Conservation (phyloP, 352 stramenopile species). For the Pythium biforme region DNA sequence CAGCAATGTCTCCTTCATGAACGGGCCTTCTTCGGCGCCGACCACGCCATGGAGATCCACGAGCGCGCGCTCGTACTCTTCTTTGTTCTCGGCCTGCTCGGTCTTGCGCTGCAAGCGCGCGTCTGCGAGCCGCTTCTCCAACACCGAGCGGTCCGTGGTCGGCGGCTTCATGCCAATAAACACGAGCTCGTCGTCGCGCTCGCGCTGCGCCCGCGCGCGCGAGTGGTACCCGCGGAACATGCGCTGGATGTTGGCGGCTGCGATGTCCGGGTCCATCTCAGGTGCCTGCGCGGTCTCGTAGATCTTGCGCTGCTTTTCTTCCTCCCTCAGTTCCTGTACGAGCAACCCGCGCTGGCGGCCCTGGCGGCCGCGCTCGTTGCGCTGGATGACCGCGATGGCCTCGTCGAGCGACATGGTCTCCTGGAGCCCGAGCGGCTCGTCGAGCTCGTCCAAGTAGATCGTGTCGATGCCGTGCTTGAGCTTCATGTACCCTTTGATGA, state of each 20-base stretch:
- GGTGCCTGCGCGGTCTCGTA: constrained; percentile 67
- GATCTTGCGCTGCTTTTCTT: constrained; percentile 78
- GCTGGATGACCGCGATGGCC: constrained; percentile 88
- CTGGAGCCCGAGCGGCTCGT: constrained; percentile 37
- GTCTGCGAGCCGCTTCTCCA: constrained; percentile 78
- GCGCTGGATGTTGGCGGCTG: constrained; percentile 88
- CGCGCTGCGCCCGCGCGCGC: constrained; percentile 53
- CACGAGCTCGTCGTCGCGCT: constrained; percentile 83
- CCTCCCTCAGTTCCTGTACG: constrained; percentile 78
- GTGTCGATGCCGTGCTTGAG: constrained; percentile 83
- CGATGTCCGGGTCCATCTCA: constrained; percentile 91
- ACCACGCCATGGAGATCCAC: constrained; percentile 84
- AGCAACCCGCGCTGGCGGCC: constrained; percentile 82
- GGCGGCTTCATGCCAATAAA: constrained; percentile 94
- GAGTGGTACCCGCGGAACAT: constrained; percentile 87
- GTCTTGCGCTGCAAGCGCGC: constrained; percentile 83
- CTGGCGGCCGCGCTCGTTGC: constrained; percentile 89
- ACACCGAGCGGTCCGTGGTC: constrained; percentile 43
- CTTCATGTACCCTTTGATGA: constrained; percentile 90
- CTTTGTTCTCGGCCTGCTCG: constrained; percentile 90
- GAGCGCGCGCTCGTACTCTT: constrained; percentile 89
- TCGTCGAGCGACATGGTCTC: constrained; percentile 54
- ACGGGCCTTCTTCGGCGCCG: constrained; percentile 85
- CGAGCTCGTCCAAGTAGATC: constrained; percentile 49
- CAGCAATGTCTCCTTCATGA: constrained; percentile 91